phyloP scores from a whole-genome alignment of 2,329 filamentous ascomycete species.

The Paecilomyces sp. region DNA sequence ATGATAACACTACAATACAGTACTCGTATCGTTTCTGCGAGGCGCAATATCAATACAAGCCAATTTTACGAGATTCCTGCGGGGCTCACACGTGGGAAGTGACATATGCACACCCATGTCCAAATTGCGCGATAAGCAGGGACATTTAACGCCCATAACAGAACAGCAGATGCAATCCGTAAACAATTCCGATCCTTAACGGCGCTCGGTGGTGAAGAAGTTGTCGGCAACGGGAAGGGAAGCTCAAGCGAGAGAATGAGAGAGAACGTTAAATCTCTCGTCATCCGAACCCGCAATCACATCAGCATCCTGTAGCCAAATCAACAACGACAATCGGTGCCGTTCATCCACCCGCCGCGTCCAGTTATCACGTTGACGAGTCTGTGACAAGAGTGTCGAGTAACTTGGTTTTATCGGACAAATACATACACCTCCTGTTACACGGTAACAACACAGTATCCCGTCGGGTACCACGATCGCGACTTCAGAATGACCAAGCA shows the following conservation, averaged over 20 bases:
- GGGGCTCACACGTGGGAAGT: neutral
- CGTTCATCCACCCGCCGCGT: neutral
- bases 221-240: neutral
- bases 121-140: neutral
- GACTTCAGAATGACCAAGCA: neutral
- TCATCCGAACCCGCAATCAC: neutral
- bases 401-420: too few relatives aligned
- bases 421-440: neutral
- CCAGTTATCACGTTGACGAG: too few relatives aligned
- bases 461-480: neutral
- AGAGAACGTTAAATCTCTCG: neutral
- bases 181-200: neutral
- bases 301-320: neutral
- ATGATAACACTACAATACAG: neutral
- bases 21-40: neutral
- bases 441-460: neutral
- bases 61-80: neutral
- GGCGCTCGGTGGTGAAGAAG: neutral
- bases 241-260: neutral
- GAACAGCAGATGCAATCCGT: neutral
- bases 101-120: neutral
- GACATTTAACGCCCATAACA: neutral
- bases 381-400: too few relatives aligned
- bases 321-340: neutral
- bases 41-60: neutral